A percentile compares a stretch with the other conserved stretches of the same genome.
Conservation (phyloP, 1,284 basidiomycete species). For the Malassezia brasiliensis region DNA sequence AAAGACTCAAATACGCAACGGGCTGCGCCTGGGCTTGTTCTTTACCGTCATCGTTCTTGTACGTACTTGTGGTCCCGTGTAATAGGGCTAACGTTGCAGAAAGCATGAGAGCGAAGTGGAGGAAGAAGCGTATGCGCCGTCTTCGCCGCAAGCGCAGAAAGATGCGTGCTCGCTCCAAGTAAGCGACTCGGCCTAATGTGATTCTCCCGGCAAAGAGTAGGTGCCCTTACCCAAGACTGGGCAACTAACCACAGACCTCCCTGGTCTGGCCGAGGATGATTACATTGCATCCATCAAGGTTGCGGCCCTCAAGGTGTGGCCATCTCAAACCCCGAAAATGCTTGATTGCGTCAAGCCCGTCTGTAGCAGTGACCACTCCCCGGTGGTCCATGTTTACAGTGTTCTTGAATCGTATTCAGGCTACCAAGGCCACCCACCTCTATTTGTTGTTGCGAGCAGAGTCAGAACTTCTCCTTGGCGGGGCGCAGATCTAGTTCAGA, state of each 20-base stretch:
- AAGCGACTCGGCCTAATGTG: constrained; percentile 19
- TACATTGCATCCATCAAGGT: background rate
- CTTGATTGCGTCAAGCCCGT: background rate
- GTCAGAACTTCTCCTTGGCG: constrained; percentile 29
- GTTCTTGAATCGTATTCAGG: background rate
- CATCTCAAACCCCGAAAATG: background rate
- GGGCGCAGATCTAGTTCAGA: constrained; percentile 34
- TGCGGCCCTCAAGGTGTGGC: background rate
- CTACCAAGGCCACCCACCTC: background rate
- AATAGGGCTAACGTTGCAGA: constrained; percentile 1
- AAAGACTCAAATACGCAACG: background rate
- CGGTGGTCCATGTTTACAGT: background rate
- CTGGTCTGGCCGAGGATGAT: background rate
- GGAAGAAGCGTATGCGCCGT: constrained; percentile 46
- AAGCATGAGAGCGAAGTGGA: constrained; percentile 43
- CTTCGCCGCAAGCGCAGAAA: constrained; percentile 47
- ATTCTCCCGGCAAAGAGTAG: background rate
- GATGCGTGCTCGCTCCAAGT: constrained; percentile 46
- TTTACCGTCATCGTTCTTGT: constrained; percentile 14
- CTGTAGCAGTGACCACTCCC: background rate
- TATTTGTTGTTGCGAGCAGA: background rate
- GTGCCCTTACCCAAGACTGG: background rate
- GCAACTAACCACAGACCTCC: background rate
- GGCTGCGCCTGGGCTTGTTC: background rate
- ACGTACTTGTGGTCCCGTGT: background rate